Conservation (phyloP, 805 yeast species). For the Saturnispora ahearnii region DNA sequence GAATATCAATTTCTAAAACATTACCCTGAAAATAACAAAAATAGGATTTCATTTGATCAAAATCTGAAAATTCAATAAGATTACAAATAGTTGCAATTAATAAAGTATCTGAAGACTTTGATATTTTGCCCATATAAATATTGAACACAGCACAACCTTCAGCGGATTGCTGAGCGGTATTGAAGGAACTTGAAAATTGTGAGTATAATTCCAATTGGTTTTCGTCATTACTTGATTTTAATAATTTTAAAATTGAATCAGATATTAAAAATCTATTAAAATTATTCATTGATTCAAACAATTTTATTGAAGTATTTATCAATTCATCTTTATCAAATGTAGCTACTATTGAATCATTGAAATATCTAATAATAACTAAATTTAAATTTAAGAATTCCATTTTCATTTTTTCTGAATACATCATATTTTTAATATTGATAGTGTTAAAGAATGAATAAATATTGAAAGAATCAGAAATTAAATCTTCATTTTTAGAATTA, state of each 20-base stretch:
- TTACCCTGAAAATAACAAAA: conserved; percentile 24
- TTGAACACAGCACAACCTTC: conserved; percentile 34
- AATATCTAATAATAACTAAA: conserved; percentile 7
- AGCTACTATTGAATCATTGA: not conserved
- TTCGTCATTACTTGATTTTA: not conserved
- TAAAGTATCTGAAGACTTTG: conserved; percentile 26
- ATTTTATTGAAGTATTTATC: not conserved
- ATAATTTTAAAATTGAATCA: conserved; percentile 23
- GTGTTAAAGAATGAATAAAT: conserved; percentile 37
- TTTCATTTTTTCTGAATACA: conserved; percentile 32
- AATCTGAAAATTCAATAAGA: conserved; percentile 33
- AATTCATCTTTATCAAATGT: conserved; percentile 1
- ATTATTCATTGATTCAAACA: conserved; percentile 3
- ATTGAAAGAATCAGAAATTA: conserved; percentile 38
- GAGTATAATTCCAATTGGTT: conserved; percentile 25
- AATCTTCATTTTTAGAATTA: conserved; percentile 13
- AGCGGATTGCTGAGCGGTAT: conserved; percentile 29
- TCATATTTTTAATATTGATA: conserved; percentile 32
- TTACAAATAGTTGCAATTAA: conserved; percentile 31
- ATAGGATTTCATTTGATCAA: conserved; percentile 26
- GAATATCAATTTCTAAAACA: conserved; percentile 12
- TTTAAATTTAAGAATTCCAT: conserved; percentile 26
- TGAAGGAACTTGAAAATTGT: conserved; percentile 25
- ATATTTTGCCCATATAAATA: conserved; percentile 27
- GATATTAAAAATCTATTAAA: not conserved